These are phyloP conservation scores for Suillus weaverae DNA, from an alignment of 768 basidiomycete species.

Conservation along the genomic window DNA sequence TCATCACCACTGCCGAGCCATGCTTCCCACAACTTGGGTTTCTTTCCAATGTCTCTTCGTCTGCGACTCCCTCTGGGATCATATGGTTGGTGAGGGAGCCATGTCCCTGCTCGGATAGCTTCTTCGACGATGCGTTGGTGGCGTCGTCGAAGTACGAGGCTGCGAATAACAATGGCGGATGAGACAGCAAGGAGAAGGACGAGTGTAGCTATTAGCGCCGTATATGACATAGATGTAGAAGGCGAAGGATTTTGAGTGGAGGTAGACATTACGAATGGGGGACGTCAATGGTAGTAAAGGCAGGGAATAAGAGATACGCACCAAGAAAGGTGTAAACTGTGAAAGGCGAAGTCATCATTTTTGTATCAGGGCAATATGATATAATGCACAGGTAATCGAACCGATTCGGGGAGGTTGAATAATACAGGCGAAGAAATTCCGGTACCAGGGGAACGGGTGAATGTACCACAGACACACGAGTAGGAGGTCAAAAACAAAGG, in stretches of 20 bases:
- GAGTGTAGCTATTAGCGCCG: constrained; percentile 59
- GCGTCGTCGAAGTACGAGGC: constrained; percentile 61
- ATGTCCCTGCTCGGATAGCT: constrained; percentile 65
- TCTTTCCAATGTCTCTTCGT: constrained; percentile 31
- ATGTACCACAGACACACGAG: neutral
- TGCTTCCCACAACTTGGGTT: constrained; percentile 32
- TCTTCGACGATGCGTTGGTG: constrained; percentile 60
- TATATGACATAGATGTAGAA: constrained; percentile 28
- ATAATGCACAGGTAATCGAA: constrained; percentile 10
- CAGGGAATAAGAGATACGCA: constrained; percentile 13
- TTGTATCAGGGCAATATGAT: constrained; percentile 9
- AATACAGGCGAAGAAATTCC: neutral
- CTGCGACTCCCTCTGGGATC: constrained; percentile 18
- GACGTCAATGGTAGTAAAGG: constrained; percentile 1
- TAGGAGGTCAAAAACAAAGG: neutral
- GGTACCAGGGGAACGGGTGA: neutral
- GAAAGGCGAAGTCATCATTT: constrained; percentile 2
- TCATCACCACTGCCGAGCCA: constrained; percentile 20
- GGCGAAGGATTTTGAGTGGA: neutral
- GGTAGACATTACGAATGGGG: constrained; percentile 21
- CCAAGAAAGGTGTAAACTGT: constrained; percentile 36
- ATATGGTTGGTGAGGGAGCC: constrained; percentile 38
- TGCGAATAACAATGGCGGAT: constrained; percentile 64
- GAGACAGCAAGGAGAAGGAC: constrained; percentile 69
- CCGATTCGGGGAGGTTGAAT: constrained; percentile 1